These are phyloP conservation scores for Oryza meyeriana DNA, from an alignment of 176 grass and related monocot species.

Conservation along the genomic window DNA sequence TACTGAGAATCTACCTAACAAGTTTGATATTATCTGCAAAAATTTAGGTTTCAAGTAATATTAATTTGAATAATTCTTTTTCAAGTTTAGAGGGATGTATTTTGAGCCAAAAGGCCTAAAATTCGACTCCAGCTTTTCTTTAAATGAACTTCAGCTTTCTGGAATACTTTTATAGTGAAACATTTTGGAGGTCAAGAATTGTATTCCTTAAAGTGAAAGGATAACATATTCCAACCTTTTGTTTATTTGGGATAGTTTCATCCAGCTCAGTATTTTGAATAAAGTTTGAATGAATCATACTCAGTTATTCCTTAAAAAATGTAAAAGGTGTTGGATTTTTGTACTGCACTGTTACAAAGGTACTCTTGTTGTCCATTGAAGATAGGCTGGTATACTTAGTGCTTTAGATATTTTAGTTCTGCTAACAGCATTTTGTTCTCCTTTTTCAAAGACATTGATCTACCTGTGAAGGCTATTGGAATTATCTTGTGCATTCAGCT, in stretches of 20 bases:
- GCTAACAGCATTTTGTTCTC: background rate
- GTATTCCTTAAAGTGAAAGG: background rate
- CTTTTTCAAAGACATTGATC: background rate
- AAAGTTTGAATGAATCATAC: conserved; percentile 30
- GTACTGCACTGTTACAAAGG: background rate
- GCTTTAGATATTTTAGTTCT: background rate
- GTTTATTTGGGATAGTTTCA: background rate
- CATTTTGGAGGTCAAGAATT: background rate
- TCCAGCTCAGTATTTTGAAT: background rate
- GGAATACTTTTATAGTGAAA: background rate
- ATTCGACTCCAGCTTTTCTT: no score
- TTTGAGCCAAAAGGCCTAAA: conserved; percentile 7
- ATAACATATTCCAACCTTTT: background rate
- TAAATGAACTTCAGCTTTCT: background rate
- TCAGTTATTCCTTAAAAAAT: conserved; percentile 42
- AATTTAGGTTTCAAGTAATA: background rate
- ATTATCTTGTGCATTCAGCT: background rate
- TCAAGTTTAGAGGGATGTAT: background rate
- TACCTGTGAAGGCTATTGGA: background rate
- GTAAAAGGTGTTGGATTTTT: conserved; percentile 25
- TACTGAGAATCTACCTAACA: background rate
- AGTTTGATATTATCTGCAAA: background rate
- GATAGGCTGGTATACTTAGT: conserved; percentile 11
- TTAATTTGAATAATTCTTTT: background rate
- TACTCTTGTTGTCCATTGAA: conserved; percentile 11